Evolutionary conservation across 768 basidiomycete genomes (phyloP).

Genomic region (Lactarius akahatsu): DNA sequence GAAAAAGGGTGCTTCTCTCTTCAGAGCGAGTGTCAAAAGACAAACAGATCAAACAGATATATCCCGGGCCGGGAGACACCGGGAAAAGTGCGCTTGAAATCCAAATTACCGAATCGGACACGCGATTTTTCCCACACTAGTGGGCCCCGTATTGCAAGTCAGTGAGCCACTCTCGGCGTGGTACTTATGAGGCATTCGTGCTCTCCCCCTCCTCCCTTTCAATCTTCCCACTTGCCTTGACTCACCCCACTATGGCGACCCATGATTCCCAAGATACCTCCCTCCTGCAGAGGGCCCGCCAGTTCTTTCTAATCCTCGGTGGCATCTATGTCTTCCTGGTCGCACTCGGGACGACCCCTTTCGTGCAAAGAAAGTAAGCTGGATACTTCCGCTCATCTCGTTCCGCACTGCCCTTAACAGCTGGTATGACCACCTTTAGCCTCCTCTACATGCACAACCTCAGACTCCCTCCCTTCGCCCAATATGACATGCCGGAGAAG

Average conservation of each 20-base stretch:
- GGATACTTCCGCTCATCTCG: neutral
- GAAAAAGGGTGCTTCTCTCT: neutral
- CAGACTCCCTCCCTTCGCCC: constrained; percentile 58
- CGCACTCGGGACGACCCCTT: constrained; percentile 54
- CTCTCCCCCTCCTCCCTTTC: neutral
- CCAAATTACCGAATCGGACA: neutral
- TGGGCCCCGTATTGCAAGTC: too few species aligned
- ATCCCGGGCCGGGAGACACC: neutral
- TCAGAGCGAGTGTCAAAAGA: neutral
- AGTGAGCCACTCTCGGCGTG: neutral
- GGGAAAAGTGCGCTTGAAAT: neutral
- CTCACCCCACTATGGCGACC: neutral
- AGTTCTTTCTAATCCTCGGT: constrained; percentile 42
- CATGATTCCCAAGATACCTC: neutral
- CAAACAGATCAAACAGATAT: neutral
- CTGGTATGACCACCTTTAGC: constrained; percentile 41
- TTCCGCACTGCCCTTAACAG: neutral
- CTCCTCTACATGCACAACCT: constrained; percentile 66
- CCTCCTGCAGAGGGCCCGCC: constrained; percentile 34
- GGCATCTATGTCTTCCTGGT: constrained; percentile 53
- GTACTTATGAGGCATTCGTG: neutral
- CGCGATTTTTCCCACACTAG: neutral
- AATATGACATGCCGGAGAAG: constrained; percentile 67
- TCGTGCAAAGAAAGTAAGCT: constrained; percentile 68
- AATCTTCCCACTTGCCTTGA: neutral